Conservation (phyloP, 768 basidiomycete species). For the Mycena crocata region DNA sequence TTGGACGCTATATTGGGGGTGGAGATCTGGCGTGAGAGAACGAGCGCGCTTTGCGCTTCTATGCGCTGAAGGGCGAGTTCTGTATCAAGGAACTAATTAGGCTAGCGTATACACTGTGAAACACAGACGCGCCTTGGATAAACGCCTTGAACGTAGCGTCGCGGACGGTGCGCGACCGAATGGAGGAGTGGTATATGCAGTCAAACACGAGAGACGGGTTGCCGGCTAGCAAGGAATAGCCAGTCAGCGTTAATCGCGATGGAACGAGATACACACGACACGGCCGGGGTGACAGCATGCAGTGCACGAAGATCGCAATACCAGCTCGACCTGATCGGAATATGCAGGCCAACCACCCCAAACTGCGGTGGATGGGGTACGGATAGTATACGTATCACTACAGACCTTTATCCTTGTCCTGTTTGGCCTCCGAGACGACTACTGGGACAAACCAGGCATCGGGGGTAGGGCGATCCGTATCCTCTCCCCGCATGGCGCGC, state of each 20-base stretch:
- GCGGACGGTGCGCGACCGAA: slow-evolving; percentile 69
- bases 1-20: slow-evolving; percentile 85
- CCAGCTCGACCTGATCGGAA: slow-evolving; percentile 19
- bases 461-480: slow-evolving; percentile 48
- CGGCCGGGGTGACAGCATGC: slow-evolving; percentile 7
- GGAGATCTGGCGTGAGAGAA: slow-evolving; percentile 74
- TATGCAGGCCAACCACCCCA: background rate
- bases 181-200: slow-evolving; percentile 69
- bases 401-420: slow-evolving; percentile 78
- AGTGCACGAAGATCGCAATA: slow-evolving; percentile 2
- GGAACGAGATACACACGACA: background rate
- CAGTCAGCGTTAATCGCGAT: background rate
- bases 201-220: slow-evolving; percentile 79
- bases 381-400: background rate
- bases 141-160: slow-evolving; percentile 77
- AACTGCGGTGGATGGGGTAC: background rate
- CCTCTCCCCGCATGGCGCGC: slow-evolving; percentile 66
- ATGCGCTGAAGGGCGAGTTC: slow-evolving; percentile 78
- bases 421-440: slow-evolving; percentile 71
- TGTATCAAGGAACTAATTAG: slow-evolving; percentile 39
- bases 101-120: slow-evolving; percentile 17
- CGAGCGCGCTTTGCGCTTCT: slow-evolving; percentile 68
- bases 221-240: slow-evolving; percentile 64
- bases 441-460: slow-evolving; percentile 76
- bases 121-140: slow-evolving; percentile 65